These are phyloP conservation scores for Limonium bicolor DNA, from an alignment of 148 eudicot genomes.

Conservation along the genomic window DNA sequence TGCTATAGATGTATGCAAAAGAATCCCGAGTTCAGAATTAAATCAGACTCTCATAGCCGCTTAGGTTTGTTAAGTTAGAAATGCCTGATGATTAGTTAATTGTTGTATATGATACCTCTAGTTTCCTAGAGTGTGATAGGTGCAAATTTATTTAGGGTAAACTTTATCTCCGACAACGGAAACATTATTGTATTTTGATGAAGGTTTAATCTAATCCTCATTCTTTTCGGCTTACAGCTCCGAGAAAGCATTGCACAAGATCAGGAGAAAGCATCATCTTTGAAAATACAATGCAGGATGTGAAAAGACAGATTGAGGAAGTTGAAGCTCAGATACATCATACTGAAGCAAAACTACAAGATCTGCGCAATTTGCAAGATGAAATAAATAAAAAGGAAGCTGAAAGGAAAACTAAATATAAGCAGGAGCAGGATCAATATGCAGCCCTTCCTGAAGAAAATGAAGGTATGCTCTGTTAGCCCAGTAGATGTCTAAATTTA, in stretches of 20 bases:
- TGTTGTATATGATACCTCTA: too few species aligned
- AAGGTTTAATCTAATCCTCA: too few species aligned
- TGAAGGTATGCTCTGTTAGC: conserved; percentile 40
- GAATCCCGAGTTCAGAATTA: too few species aligned
- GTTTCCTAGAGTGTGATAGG: too few species aligned
- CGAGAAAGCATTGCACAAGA: conserved; percentile 83
- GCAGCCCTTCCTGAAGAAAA: conserved; percentile 48
- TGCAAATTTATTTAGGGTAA: too few species aligned
- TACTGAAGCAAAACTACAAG: conserved; percentile 53
- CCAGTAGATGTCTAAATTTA: neutral
- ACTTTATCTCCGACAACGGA: too few species aligned
- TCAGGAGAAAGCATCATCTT: conserved; percentile 53
- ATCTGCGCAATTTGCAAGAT: conserved; percentile 35
- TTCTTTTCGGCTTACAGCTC: conserved; percentile 33
- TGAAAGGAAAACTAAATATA: conserved; percentile 38
- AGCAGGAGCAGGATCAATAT: conserved; percentile 41
- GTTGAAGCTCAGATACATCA: conserved; percentile 53
- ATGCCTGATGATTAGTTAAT: too few species aligned
- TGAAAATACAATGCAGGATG: conserved; percentile 50
- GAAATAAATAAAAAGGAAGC: conserved; percentile 49
- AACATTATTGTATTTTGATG: too few species aligned
- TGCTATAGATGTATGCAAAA: too few species aligned
- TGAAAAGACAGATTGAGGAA: conserved; percentile 41
- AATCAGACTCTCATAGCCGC: too few species aligned
- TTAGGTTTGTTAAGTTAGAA: too few species aligned